phyloP scores from a whole-genome alignment of 345 rosid species.

The Bruguiera parviflora region DNA sequence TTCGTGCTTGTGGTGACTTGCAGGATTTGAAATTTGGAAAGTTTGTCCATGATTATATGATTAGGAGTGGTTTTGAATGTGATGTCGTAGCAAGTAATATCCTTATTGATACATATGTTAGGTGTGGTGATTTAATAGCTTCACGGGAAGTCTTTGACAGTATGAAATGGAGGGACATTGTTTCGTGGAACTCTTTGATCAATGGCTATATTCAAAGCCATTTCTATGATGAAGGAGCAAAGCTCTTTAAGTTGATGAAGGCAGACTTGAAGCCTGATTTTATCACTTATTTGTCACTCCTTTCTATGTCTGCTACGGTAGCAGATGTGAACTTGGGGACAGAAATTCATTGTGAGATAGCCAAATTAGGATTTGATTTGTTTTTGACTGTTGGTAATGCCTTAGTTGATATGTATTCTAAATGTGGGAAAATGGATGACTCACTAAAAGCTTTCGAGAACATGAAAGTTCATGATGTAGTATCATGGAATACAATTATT shows the following conservation, averaged over 20 bases:
- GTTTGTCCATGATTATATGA: conserved; percentile 43
- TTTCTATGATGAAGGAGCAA: conserved; percentile 37
- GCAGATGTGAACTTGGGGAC: conserved; percentile 37
- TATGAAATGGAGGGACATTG: conserved; percentile 46
- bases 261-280: conserved; percentile 42
- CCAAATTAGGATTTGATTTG: conserved; percentile 40
- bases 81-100: conserved; percentile 46
- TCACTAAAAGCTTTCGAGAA: conserved; percentile 41
- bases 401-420: conserved; percentile 59
- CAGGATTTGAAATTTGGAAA: conserved; percentile 39
- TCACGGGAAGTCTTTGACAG: conserved; percentile 45
- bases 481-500: conserved; percentile 63
- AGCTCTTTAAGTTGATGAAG: conserved; percentile 46
- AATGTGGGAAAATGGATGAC: conserved; percentile 40
- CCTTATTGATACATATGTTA: conserved; percentile 53
- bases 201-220: conserved; percentile 42
- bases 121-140: conserved; percentile 46
- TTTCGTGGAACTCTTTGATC: conserved; percentile 65
- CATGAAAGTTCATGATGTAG: conserved; percentile 44
- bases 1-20: conserved; percentile 55
- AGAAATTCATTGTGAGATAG: conserved; percentile 44
- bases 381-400: conserved; percentile 49
- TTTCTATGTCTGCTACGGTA: conserved; percentile 38
- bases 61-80: conserved; percentile 30
- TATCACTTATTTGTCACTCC: conserved; percentile 43